Conservation (phyloP, 148 eudicot genomes). For the Dianthus caryophyllus region DNA sequence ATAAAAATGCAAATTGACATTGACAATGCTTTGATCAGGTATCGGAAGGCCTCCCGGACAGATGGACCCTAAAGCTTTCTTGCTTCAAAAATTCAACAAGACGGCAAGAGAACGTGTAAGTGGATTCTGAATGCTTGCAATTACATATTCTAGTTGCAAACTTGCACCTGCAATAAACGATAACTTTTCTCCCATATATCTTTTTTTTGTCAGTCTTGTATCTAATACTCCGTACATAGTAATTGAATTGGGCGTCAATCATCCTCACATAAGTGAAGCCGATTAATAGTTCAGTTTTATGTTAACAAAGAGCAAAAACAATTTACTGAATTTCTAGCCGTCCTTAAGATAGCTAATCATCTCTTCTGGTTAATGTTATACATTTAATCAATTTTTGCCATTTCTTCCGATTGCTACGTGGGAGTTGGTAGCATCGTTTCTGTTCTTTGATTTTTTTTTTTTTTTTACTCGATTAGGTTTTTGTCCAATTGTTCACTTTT, state of each 20-base stretch:
- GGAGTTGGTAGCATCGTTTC: background rate
- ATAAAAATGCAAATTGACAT: slow-evolving; percentile 12
- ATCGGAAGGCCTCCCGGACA: slow-evolving; percentile 94
- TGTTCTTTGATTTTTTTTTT: too few species aligned
- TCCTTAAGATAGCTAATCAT: background rate
- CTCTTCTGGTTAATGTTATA: too few species aligned
- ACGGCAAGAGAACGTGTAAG: slow-evolving; percentile 72
- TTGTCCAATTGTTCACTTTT: background rate
- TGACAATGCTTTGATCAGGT: slow-evolving; percentile 39
- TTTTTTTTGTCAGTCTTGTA: too few species aligned
- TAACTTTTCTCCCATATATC: too few species aligned
- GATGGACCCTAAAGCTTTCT: slow-evolving; percentile 96
- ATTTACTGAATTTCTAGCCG: background rate
- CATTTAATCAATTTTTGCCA: background rate
- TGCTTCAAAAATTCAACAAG: slow-evolving; percentile 81
- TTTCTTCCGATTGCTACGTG: background rate
- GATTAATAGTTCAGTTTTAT: too few species aligned
- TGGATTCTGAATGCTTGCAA: slow-evolving; percentile 4
- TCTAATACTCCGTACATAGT: too few species aligned
- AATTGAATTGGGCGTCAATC: too few species aligned
- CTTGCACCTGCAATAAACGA: too few species aligned
- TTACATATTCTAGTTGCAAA: background rate
- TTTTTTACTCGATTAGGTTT: too few species aligned
- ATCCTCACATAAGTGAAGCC: too few species aligned
- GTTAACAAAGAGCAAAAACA: background rate